phyloP scores from a whole-genome alignment of 768 basidiomycete species.

The Rhizopogon rudus region DNA sequence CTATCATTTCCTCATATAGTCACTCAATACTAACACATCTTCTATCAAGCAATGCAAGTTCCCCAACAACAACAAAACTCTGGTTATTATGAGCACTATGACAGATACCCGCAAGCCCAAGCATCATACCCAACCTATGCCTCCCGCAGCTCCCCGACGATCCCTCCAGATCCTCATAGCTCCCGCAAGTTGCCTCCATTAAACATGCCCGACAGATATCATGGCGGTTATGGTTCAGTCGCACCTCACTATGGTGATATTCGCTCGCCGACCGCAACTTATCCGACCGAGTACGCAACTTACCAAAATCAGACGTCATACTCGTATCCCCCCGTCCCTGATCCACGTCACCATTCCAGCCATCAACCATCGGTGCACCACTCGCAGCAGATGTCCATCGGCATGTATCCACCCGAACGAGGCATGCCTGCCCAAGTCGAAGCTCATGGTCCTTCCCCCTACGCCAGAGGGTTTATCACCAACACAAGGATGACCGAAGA shows the following conservation, averaged over 20 bases:
- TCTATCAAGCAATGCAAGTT: slow-evolving; percentile 25
- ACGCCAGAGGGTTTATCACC: slow-evolving; percentile 38
- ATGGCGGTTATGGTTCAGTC: slow-evolving; percentile 32
- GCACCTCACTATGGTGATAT: slow-evolving; percentile 37
- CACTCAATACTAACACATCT: slow-evolving; percentile 1
- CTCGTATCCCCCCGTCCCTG: slow-evolving; percentile 30
- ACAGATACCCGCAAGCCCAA: slow-evolving; percentile 40
- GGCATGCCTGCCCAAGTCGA: slow-evolving; percentile 35
- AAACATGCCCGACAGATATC: slow-evolving; percentile 46
- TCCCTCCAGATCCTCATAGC: slow-evolving; percentile 43
- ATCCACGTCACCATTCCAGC: slow-evolving; percentile 27
- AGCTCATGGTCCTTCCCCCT: slow-evolving; percentile 40
- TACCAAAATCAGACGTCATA: slow-evolving; percentile 35
- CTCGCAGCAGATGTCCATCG: slow-evolving; percentile 24
- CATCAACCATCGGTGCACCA: slow-evolving; percentile 23
- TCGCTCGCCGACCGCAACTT: slow-evolving; percentile 62
- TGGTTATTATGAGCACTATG: slow-evolving; percentile 53
- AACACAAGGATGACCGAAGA: slow-evolving; percentile 28
- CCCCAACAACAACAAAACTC: slow-evolving; percentile 37
- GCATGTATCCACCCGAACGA: slow-evolving; percentile 27
- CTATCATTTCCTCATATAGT: background rate
- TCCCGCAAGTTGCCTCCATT: slow-evolving; percentile 59
- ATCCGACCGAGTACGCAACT: slow-evolving; percentile 48
- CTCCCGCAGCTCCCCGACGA: slow-evolving; percentile 44
- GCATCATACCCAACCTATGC: slow-evolving; percentile 45